These are phyloP conservation scores for Tagetes erecta DNA, from an alignment of 129 eudicot species.

Conservation along the genomic window DNA sequence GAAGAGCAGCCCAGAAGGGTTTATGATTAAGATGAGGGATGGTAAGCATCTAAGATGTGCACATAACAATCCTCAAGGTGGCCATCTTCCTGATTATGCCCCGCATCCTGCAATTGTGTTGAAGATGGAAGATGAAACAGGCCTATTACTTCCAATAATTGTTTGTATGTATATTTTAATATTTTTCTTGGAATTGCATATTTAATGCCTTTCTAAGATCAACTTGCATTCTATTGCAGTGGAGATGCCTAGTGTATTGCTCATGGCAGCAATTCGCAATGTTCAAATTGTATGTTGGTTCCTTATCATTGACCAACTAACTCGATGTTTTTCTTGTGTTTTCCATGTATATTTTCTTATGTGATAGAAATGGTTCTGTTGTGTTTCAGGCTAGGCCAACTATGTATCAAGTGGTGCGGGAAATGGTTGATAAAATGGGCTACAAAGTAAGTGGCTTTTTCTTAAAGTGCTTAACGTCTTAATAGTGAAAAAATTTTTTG, in stretches of 20 bases:
- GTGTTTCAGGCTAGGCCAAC: slow-evolving; percentile 86
- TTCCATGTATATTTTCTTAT: not conserved
- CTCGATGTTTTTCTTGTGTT: slow-evolving; percentile 5
- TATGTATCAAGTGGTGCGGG: slow-evolving; percentile 75
- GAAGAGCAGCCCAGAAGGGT: slow-evolving; percentile 36
- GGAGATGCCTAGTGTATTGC: slow-evolving; percentile 92
- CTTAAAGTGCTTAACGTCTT: not conserved
- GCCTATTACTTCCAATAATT: slow-evolving; percentile 82
- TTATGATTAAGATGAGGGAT: slow-evolving; percentile 47
- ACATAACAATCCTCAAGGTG: slow-evolving; percentile 49
- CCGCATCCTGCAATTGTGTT: slow-evolving; percentile 92
- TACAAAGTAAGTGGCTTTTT: slow-evolving; percentile 50
- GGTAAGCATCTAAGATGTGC: slow-evolving; percentile 45
- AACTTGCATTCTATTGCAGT: slow-evolving; percentile 43
- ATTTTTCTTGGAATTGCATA: not conserved
- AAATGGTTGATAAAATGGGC: slow-evolving; percentile 95
- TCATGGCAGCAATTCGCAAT: slow-evolving; percentile 80
- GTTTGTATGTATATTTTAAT: slow-evolving; percentile 56
- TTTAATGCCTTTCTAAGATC: not conserved
- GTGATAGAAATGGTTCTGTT: slow-evolving; percentile 10
- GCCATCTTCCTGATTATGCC: slow-evolving; percentile 63
- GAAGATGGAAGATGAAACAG: slow-evolving; percentile 97
- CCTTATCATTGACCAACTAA: not conserved
- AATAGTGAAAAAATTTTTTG: not conserved
- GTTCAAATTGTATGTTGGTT: slow-evolving; percentile 68